phyloP scores from a whole-genome alignment of 345 rosid genomes.

The Raphanus sativus region DNA sequence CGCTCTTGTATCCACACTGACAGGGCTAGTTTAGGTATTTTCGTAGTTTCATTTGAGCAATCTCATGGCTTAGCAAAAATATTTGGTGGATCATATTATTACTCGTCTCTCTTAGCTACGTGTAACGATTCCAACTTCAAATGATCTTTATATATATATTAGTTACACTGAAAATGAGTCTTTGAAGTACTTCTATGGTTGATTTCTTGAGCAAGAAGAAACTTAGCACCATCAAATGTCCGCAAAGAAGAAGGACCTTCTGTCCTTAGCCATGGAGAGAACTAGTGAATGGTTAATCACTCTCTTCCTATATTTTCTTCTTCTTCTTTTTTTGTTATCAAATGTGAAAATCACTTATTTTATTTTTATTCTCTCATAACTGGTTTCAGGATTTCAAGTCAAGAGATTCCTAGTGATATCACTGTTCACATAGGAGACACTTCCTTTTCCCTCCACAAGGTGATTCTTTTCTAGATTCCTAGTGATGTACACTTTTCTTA shows the following conservation, averaged over 20 bases:
- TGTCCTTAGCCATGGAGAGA: slow-evolving; percentile 82
- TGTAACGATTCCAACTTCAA: slow-evolving; percentile 5
- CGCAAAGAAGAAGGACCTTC: slow-evolving; percentile 64
- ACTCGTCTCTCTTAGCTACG: slow-evolving; percentile 17
- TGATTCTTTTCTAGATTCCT: slow-evolving; percentile 21
- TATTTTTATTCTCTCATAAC: neutral
- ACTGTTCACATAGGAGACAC: slow-evolving; percentile 59
- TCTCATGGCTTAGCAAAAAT: neutral
- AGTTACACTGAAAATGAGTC: neutral
- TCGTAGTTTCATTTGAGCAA: neutral
- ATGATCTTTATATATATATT: neutral
- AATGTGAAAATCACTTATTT: neutral
- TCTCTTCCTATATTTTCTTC: neutral
- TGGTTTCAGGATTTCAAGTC: slow-evolving; percentile 78
- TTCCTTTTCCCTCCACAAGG: slow-evolving; percentile 85
- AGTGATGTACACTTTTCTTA: neutral
- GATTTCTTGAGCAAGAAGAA: slow-evolving; percentile 39
- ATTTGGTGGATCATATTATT: slow-evolving; percentile 17
- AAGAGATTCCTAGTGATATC: slow-evolving; percentile 84
- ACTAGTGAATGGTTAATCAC: slow-evolving; percentile 74
- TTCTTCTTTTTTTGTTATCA: neutral
- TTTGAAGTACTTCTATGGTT: slow-evolving; percentile 41
- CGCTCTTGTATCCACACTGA: neutral
- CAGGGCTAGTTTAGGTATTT: slow-evolving; percentile 19
- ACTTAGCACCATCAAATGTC: slow-evolving; percentile 39